These are phyloP conservation scores for Penicillium aurantiogriseum DNA, from an alignment of 2,329 filamentous ascomycete species.

Conservation along the genomic window DNA sequence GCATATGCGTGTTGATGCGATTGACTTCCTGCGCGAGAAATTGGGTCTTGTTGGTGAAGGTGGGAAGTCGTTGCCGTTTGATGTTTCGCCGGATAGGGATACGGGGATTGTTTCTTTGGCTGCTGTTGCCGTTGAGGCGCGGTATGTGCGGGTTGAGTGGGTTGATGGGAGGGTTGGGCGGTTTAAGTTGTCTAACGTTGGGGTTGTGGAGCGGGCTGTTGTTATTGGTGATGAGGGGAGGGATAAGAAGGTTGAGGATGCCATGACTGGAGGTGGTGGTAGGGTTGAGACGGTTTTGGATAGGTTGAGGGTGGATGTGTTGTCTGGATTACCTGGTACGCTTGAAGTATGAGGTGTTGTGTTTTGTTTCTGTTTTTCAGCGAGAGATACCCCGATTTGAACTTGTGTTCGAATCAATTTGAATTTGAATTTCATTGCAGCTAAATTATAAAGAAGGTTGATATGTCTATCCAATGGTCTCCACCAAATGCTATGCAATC, in stretches of 20 bases:
- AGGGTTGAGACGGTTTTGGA: slow-evolving; percentile 37
- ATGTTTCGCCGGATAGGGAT: slow-evolving; percentile 23
- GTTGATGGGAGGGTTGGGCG: slow-evolving; percentile 44
- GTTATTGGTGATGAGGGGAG: slow-evolving; percentile 43
- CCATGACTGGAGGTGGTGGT: slow-evolving; percentile 36
- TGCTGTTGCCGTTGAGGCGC: slow-evolving; percentile 39
- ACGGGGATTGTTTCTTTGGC: slow-evolving; percentile 38
- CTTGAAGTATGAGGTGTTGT: background rate
- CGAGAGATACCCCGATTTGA: slow-evolving; percentile 14
- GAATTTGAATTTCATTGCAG: background rate
- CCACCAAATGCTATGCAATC: slow-evolving; percentile 31
- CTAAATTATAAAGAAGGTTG: background rate
- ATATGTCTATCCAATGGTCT: slow-evolving; percentile 28
- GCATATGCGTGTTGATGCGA: slow-evolving; percentile 41
- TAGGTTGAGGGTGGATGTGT: slow-evolving; percentile 24
- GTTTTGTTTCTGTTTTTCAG: background rate
- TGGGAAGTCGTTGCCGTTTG: slow-evolving; percentile 11
- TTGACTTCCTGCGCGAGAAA: slow-evolving; percentile 35
- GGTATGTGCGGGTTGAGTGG: slow-evolving; percentile 47
- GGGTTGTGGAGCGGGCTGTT: slow-evolving; percentile 43
- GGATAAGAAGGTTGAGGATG: slow-evolving; percentile 38
- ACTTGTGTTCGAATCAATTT: background rate
- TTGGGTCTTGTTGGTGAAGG: slow-evolving; percentile 29
- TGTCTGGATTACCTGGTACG: background rate
- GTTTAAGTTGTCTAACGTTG: slow-evolving; percentile 43